Conservation (phyloP, 1,284 basidiomycete genomes). For the Austroboletus novae-zelandiae region DNA sequence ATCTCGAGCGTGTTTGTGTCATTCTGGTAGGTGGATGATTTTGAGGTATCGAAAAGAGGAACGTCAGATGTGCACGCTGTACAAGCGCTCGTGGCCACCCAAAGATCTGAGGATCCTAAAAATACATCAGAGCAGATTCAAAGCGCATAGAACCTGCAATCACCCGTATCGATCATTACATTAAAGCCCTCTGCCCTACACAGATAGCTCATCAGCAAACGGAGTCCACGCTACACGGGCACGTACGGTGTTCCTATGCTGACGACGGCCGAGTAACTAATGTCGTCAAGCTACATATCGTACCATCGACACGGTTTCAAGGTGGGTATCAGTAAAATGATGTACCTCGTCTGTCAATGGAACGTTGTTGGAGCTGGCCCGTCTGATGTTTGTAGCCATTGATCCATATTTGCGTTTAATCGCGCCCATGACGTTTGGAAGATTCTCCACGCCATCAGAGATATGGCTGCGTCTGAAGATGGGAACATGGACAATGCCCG, state of each 20-base stretch:
- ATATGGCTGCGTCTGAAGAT: slow-evolving; percentile 14
- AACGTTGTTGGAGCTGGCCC: slow-evolving; percentile 8
- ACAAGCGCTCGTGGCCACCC: slow-evolving; percentile 58
- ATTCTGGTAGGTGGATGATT: slow-evolving; percentile 39
- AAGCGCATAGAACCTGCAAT: neutral
- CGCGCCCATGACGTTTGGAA: slow-evolving; percentile 15
- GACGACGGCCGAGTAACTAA: slow-evolving; percentile 43
- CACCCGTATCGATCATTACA: slow-evolving; percentile 54
- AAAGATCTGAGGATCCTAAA: slow-evolving; percentile 73
- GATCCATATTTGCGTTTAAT: slow-evolving; percentile 22
- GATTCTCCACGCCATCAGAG: slow-evolving; percentile 12
- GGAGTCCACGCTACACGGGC: neutral
- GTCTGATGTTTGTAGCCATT: slow-evolving; percentile 1
- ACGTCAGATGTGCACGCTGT: slow-evolving; percentile 38
- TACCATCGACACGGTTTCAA: neutral
- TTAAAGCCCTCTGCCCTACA: slow-evolving; percentile 36
- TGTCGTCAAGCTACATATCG: slow-evolving; percentile 28
- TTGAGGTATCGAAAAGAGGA: slow-evolving; percentile 43
- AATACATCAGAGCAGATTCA: neutral
- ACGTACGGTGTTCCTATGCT: slow-evolving; percentile 53
- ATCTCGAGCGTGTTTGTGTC: slow-evolving; percentile 21
- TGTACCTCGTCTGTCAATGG: slow-evolving; percentile 41
- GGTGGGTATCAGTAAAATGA: neutral
- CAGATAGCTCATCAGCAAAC: neutral
- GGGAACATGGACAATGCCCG: slow-evolving; percentile 24